phyloP scores from a whole-genome alignment of 169 alveolate genomes.

The Prorocentrum cordatum region DNA sequence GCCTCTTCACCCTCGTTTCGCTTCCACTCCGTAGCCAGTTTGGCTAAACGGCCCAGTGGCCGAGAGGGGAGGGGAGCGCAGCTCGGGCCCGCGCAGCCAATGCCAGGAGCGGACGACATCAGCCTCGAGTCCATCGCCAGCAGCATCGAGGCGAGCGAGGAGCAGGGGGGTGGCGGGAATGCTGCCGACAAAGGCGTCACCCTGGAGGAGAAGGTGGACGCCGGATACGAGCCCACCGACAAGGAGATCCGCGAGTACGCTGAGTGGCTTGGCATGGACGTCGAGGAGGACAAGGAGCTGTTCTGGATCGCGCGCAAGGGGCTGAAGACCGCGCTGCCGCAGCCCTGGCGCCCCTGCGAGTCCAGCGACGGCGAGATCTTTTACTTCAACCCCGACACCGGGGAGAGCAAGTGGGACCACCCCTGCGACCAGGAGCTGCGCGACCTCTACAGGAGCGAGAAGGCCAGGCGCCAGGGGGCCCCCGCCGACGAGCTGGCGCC shows the following conservation, averaged over 20 bases:
- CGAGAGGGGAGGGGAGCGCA: no score
- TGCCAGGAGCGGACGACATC: no score
- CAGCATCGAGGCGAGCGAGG: no score
- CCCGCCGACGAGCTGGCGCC: no score
- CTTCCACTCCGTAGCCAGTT: no score
- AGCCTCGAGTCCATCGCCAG: no score
- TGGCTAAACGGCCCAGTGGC: no score
- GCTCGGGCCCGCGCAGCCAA: no score
- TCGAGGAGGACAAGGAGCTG: not conserved
- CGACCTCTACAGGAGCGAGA: not conserved
- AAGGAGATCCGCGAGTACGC: not conserved
- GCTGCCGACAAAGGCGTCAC: no score
- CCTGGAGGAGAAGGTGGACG: constrained; percentile 24
- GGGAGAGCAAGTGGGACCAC: constrained; percentile 27
- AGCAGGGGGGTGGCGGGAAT: no score
- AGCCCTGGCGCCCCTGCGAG: constrained; percentile 49
- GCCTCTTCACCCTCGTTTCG: no score
- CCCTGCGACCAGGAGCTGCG: constrained; percentile 31
- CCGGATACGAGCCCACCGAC: constrained; percentile 1
- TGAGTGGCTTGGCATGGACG: constrained; percentile 21
- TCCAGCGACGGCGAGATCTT: constrained; percentile 16
- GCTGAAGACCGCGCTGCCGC: constrained; percentile 16
- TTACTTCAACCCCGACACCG: constrained; percentile 14
- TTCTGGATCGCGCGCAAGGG: constrained; percentile 28
- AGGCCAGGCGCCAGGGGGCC: no score